Evolutionary conservation across 2,329 filamentous ascomycete species (phyloP).

Genomic region (Berkeleyomyces basicola): DNA sequence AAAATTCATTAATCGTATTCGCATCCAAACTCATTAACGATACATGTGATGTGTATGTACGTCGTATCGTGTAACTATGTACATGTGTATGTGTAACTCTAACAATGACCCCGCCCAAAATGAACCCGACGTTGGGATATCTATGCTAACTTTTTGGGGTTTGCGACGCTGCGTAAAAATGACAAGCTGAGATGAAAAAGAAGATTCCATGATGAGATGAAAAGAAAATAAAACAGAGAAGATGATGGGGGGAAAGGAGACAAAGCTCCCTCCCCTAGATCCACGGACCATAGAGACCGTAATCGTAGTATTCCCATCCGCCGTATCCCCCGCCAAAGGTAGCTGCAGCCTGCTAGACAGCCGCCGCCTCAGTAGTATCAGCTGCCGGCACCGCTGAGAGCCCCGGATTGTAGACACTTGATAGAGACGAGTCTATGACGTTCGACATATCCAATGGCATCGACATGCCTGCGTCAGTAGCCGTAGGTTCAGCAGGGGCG

Average conservation of each 20-base stretch:
- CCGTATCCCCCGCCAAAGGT: not conserved
- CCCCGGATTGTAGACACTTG: not conserved
- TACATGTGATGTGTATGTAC: no score
- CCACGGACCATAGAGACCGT: not conserved
- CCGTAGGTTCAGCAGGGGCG: not conserved
- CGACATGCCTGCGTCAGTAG: not conserved
- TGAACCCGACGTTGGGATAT: not conserved
- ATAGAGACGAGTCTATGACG: not conserved
- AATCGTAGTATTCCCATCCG: not conserved
- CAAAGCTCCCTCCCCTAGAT: no score
- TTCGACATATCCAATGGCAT: not conserved
- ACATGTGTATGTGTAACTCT: not conserved
- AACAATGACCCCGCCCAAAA: not conserved
- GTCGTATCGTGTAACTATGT: not conserved
- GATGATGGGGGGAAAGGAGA: no score
- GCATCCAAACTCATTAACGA: not conserved
- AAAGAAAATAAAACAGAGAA: no score
- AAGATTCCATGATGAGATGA: no score
- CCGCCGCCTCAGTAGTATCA: not conserved
- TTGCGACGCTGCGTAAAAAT: not conserved
- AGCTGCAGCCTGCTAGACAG: not conserved
- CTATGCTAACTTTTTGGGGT: not conserved
- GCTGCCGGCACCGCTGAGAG: not conserved
- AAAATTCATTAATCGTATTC: not conserved
- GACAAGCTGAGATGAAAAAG: not conserved